A percentile compares a stretch with the other conserved stretches of the same genome.
Conservation (phyloP, 768 basidiomycete species). For the Leccinellum albellum region DNA sequence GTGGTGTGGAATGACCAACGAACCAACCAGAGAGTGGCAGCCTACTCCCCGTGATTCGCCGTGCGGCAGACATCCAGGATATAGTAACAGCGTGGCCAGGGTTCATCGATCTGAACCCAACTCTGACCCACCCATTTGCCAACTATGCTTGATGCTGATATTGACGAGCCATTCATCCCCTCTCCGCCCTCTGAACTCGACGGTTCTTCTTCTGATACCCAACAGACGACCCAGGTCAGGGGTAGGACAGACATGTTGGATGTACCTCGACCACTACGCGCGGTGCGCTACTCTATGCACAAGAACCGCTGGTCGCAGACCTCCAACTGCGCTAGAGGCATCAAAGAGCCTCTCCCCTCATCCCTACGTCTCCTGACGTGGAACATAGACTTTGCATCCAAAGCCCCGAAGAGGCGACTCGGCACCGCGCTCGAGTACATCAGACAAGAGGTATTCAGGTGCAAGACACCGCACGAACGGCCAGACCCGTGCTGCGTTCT, state of each 20-base stretch:
- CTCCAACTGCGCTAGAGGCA: slow-evolving; percentile 33
- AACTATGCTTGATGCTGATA: slow-evolving; percentile 27
- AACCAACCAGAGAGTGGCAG: not conserved
- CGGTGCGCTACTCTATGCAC: slow-evolving; percentile 32
- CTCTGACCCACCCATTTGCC: slow-evolving; percentile 5
- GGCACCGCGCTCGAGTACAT: slow-evolving; percentile 50
- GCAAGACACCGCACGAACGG: slow-evolving; percentile 37
- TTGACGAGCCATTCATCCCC: slow-evolving; percentile 30
- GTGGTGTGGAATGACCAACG: not conserved
- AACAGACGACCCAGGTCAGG: slow-evolving; percentile 18
- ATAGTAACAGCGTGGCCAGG: slow-evolving; percentile 7
- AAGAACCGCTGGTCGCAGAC: slow-evolving; percentile 32
- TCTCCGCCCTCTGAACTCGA: slow-evolving; percentile 26
- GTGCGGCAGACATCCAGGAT: slow-evolving; percentile 7
- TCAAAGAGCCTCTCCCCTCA: slow-evolving; percentile 37
- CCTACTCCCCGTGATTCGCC: slow-evolving; percentile 8
- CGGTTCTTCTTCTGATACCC: slow-evolving; percentile 27
- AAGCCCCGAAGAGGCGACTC: slow-evolving; percentile 42
- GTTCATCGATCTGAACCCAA: slow-evolving; percentile 8
- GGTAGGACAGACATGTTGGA: slow-evolving; percentile 21
- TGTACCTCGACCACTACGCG: slow-evolving; percentile 27
- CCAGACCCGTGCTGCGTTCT: slow-evolving; percentile 62
- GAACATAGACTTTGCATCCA: slow-evolving; percentile 58
- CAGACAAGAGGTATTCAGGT: slow-evolving; percentile 47
- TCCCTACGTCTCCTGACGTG: slow-evolving; percentile 61